Evolutionary conservation across 768 basidiomycete species (phyloP).

Genomic region (Trametes punicea): DNA sequence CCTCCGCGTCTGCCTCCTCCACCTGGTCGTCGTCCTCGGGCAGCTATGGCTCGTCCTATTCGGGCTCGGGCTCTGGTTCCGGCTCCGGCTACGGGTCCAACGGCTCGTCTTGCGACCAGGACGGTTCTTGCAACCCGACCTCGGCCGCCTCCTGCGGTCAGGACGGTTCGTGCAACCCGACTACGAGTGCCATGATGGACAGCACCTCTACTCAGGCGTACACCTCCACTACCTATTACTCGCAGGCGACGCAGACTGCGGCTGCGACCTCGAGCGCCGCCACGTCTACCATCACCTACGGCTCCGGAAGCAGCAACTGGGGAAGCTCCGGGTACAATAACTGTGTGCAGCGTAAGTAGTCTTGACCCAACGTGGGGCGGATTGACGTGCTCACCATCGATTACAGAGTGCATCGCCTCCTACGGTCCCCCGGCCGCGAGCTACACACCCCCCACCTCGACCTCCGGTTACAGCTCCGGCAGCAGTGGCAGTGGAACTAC

Average conservation of each 20-base stretch:
- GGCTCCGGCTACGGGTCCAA: conserved; percentile 24
- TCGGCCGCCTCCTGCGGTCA: neutral
- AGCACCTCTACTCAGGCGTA: neutral
- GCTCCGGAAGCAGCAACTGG: conserved; percentile 62
- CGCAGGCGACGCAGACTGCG: conserved; percentile 2
- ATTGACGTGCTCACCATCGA: conserved; percentile 1
- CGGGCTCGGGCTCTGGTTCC: neutral
- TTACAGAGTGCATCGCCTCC: conserved; percentile 61
- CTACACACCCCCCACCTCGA: conserved; percentile 27
- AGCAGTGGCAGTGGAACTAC: conserved; percentile 45
- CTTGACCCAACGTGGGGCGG: neutral
- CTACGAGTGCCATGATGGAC: neutral
- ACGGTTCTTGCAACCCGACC: conserved; percentile 7
- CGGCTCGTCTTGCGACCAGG: conserved; percentile 14
- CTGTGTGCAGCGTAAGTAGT: conserved; percentile 65
- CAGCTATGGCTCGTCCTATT: neutral
- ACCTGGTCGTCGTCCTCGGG: neutral
- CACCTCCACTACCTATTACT: neutral
- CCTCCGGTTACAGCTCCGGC: conserved; percentile 4
- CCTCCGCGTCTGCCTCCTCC: neutral
- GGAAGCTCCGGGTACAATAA: conserved; percentile 54
- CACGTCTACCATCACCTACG: conserved; percentile 39
- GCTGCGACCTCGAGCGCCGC: neutral
- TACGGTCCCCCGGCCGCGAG: conserved; percentile 42
- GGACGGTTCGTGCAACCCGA: neutral